Conservation (phyloP, 768 basidiomycete genomes). For the Mrakia frigida region DNA sequence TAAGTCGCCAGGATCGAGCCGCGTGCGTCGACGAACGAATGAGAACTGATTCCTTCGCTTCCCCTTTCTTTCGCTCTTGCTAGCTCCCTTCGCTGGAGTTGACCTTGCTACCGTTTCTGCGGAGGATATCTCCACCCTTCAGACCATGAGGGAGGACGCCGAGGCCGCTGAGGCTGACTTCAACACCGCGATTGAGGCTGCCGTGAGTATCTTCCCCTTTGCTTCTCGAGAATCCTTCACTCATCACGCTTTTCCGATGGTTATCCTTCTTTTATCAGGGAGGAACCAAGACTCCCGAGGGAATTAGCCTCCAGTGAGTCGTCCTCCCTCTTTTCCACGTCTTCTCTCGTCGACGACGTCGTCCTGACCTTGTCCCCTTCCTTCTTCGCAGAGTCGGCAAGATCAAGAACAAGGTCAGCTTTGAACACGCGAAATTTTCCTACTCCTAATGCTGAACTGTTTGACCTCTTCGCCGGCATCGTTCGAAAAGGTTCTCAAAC, state of each 20-base stretch:
- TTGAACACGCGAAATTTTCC: no score
- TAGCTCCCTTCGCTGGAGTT: not conserved
- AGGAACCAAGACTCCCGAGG: not conserved
- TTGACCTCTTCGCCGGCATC: no score
- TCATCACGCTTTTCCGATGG: not conserved
- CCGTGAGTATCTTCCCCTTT: not conserved
- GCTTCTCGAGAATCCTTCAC: not conserved
- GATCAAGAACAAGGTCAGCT: not conserved
- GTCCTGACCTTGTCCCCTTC: not conserved
- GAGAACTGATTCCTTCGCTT: not conserved
- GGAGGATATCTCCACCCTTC: not conserved
- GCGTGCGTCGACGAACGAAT: no score
- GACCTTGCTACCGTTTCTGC: not conserved
- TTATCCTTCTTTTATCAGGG: not conserved
- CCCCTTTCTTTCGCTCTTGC: not conserved
- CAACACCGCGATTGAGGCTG: not conserved
- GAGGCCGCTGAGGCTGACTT: not conserved
- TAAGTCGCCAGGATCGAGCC: not conserved
- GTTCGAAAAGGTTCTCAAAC: constrained; percentile 1
- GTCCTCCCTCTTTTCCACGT: no score
- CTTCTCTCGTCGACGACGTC: not conserved
- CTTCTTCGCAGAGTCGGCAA: not conserved
- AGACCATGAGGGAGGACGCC: not conserved
- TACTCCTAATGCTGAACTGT: no score
- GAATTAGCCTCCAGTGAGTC: not conserved